Base-by-base conservation (phyloP, 495 filamentous ascomycete species). In the Lophiotrema nucula region DNA sequence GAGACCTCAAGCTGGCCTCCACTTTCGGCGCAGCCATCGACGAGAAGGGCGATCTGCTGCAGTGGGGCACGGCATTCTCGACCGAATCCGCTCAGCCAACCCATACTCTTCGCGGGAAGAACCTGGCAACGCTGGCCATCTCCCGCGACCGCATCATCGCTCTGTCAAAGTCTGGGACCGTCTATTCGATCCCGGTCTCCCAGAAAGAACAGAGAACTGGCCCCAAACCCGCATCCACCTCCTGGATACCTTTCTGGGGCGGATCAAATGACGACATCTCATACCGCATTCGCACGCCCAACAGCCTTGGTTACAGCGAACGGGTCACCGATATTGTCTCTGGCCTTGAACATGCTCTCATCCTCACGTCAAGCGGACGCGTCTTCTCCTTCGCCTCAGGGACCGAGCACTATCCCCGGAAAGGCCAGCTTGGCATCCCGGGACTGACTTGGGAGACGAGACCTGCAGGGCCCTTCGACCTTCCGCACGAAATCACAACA, bases 111-210 rank as follows among this genome's bases (percentile, higher is more conserved):
- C 83, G 74, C 28, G 93, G 92, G 44, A 96, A 95, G 70, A 81
- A 92, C 60, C 71, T 98, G 46, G 73, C 73, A 25, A 85, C 85
- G 18, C 70, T 96, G 21, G 78, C 80, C 18, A 72, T 96, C 50
- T 95, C 91, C 1, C 75, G 79, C 47, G 91, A 96, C 66, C 85
- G 91, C 43, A 82, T 98, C 33, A 76, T 98, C 28, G 90, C 86
- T 1, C 80, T 97, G 10, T 83, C 84, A 0, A 85, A 81, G 6
- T 77, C 81, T 66, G 92, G 92, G n/a, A 82, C 73, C 10, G 85
- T 97, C 13, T 98, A 93, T 70, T 95, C 90, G 5, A 58, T 98
- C 4, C 87, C 93, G 0, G 84, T 88, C n/a, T 81, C 89, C 2
- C 79, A 81, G 25, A 68, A 76, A 11, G 88, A 91, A 60, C 92